Base-by-base conservation (phyloP, 352 stramenopile genomes). In the Phytophthora sojae region DNA sequence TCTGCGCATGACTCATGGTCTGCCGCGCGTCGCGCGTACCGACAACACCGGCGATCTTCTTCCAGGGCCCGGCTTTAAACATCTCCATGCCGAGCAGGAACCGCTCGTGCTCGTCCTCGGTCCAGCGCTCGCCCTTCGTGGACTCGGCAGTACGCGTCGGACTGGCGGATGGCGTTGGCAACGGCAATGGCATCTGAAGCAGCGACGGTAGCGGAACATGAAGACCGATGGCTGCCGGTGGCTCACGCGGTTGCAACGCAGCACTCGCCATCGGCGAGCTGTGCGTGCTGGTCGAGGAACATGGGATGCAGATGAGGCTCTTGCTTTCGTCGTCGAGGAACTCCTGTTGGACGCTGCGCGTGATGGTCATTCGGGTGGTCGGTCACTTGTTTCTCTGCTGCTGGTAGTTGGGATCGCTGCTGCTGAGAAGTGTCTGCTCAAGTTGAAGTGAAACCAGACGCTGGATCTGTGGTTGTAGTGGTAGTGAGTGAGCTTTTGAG, bases 1-100 rank as follows among this genome's bases (percentile, higher is more conserved):
- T 89, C 35, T 89, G 81, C 6, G 77, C 79, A 42, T 89, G 79
- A n/a, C 76, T 83, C 79, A 88, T 86, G 8, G 76, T 87, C 60
- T 86, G 82, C 6, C 79, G 70, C 6, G 75, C 63, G n/a, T 83
- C 82, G 15, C 78, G 75, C 0, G 81, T 88, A 45, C 82, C 73
- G 0, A 90, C 80, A 35, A 77, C 74, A 29, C 57, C 62, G 7
- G 82, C 76, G 57, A 90, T 85, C 26, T 72, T 61, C 57, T 81
- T 78, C 80, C 82, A 90, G 2, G 80, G 77, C 1, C 79, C 82
- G 0, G 71, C 67, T 6, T 81, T 80, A 64, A 79, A 88, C 51
- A 86, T 17, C 45, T 88, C 75, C 30, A 89, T 71, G 9, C 77
- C 79, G 1, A 81, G 42, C 11, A 87, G 62, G 47, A 89, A 87